Evolutionary conservation across 352 stramenopile genomes (phyloP), one percentile per base, ranked within the genome.

Genomic region (Phytophthora ohioensis): DNA sequence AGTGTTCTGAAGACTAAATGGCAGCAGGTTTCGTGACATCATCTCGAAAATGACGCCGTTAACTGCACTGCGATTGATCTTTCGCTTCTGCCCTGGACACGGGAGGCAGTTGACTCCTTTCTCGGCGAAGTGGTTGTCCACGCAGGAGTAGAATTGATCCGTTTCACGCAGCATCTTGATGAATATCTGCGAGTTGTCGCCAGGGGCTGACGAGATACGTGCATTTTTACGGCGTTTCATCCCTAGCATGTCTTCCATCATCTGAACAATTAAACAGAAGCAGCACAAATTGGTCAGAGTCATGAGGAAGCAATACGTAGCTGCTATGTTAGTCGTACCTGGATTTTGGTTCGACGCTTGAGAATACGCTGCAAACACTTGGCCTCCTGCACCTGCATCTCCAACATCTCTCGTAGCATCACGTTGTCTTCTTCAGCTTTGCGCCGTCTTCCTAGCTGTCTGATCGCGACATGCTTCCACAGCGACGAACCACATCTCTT

Each of bases 351-450:
- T 35, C 70, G 72, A 0, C 72, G 72, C 30, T 71, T 74, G 10
- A 79, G 53, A 45, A 73, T 73, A 10, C 72, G 67, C 41, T 75
- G 67, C 27, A 79, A 54, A 32, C 71, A 76, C 57, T 69, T 79
- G 13, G 67, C 57, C 3, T 70, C 46, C 27, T 69, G 61, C 21
- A 73, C 48, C 51, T 81, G 73, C 39, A 71, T 38, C 6, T 71
- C 70, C 5, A 81, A 17, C 39, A 76, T 69, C 1, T 66, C 43
- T 7, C 64, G 66, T 3, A 81, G 41, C 8, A 34, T 47, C 5
- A 51, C 47, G 41, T 78, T 80, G 11, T 78, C 69, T 52, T 67
- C 57, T 51, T 80, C 69, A 5, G 73, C 63, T 15, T 52, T 57
- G 1, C 52, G 49, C 8, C 69, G 57, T 34, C 41, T 62, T 9